Percentiles rank a stretch among this genome's conserved stretches.
Evolutionary conservation across 176 grass and related monocot species (phyloP).

Genomic region (Zea luxurians): DNA sequence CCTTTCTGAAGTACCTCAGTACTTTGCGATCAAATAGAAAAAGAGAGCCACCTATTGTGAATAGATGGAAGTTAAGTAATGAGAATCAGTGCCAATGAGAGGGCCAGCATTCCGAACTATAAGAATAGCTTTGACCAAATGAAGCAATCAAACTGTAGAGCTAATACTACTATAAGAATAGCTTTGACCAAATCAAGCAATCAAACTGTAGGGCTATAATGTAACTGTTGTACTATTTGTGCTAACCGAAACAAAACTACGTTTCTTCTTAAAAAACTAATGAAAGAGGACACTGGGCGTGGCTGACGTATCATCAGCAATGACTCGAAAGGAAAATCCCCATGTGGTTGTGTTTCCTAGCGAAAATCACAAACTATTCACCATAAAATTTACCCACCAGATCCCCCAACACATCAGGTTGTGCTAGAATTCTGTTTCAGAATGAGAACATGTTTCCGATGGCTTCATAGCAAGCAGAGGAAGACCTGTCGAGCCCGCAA

Average conservation of each 20-base stretch:
- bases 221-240: not conserved
- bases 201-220: conserved; percentile 13
- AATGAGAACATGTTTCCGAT: not conserved
- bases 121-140: conserved; percentile 17
- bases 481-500: not conserved
- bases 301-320: not conserved
- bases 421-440: not conserved
- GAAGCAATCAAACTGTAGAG: not conserved
- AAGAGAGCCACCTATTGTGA: conserved; percentile 58
- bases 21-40: conserved; percentile 77
- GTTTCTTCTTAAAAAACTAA: not conserved
- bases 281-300: not conserved
- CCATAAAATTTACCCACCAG: not conserved
- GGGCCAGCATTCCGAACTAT: not conserved
- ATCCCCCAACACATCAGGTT: not conserved
- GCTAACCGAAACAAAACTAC: not conserved
- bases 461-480: not conserved
- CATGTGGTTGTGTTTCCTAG: not conserved
- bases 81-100: conserved; percentile 14
- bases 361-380: not conserved
- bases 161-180: not conserved
- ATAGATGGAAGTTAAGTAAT: conserved; percentile 31
- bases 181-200: conserved; percentile 6
- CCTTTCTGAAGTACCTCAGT: conserved; percentile 75
- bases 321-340: conserved; percentile 1